Evolutionary conservation across 192 early-diverging fungal genomes (phyloP).

Genomic region (Coemansia sp.): DNA sequence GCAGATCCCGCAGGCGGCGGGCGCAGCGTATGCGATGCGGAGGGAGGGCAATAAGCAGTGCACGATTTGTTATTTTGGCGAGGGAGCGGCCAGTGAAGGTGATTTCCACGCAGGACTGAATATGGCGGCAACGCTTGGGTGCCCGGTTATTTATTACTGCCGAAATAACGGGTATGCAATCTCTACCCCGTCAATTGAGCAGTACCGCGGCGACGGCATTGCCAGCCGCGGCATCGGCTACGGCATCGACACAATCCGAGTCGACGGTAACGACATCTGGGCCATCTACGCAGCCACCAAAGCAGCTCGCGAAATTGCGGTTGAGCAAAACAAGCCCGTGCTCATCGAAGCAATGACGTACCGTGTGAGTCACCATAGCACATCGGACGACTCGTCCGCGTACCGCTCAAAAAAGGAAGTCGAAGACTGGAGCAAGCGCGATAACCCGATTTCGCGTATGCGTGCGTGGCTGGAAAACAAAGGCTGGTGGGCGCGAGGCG

Average conservation of each 20-base stretch:
- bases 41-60: conserved; percentile 73
- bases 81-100: conserved; percentile 95
- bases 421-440: conserved; percentile 79
- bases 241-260: conserved; percentile 94
- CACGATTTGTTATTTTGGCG: conserved; percentile 95
- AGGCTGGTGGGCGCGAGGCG: conserved; percentile 82
- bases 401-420: conserved; percentile 94
- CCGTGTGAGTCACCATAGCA: conserved; percentile 95
- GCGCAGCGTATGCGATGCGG: conserved; percentile 93
- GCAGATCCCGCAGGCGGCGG: conserved; percentile 97
- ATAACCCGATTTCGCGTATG: conserved; percentile 88
- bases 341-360: conserved; percentile 98
- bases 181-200: conserved; percentile 90
- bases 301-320: conserved; percentile 78
- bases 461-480: conserved; percentile 84
- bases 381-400: conserved; percentile 95
- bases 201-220: conserved; percentile 98
- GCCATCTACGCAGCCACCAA: conserved; percentile 93
- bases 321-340: conserved; percentile 82
- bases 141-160: conserved; percentile 94
- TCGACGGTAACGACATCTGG: conserved; percentile 98
- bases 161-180: conserved; percentile 99
- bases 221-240: conserved; percentile 93
- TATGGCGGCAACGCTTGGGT: conserved; percentile 90
- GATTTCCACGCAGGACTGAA: conserved; percentile 98